phyloP scores from a whole-genome alignment of 768 basidiomycete species.

The Tricholoma terreum region DNA sequence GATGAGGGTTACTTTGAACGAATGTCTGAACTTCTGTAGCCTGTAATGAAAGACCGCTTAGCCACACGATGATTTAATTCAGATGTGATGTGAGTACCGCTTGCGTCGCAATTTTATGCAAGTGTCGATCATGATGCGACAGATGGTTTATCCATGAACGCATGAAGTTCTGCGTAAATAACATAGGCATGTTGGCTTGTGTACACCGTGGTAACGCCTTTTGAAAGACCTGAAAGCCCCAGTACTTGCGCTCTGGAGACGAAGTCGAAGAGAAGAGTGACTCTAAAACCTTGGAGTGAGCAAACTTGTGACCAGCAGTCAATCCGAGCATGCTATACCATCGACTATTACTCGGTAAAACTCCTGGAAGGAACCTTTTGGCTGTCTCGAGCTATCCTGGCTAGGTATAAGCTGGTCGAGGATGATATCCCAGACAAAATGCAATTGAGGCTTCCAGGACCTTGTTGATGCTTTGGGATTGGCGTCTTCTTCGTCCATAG shows the following conservation, averaged over 20 bases:
- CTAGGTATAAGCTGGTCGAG: constrained; percentile 69
- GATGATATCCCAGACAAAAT: constrained; percentile 88
- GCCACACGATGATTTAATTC: background rate
- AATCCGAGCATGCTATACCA: constrained; percentile 46
- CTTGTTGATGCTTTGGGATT: constrained; percentile 50
- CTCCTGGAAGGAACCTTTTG: constrained; percentile 75
- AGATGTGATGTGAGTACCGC: constrained; percentile 49
- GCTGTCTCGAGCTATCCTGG: constrained; percentile 30
- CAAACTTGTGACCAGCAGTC: background rate
- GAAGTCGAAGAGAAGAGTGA: constrained; percentile 82
- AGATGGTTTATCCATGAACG: constrained; percentile 96
- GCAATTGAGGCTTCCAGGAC: constrained; percentile 86
- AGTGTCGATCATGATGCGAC: constrained; percentile 79
- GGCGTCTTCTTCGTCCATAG: constrained; percentile 50
- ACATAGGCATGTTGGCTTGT: constrained; percentile 68
- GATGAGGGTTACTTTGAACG: constrained; percentile 70
- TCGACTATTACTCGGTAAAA: constrained; percentile 92
- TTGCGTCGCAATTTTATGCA: constrained; percentile 85
- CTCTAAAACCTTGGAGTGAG: constrained; percentile 46
- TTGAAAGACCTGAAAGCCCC: constrained; percentile 93
- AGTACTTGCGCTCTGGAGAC: constrained; percentile 86
- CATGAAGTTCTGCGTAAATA: constrained; percentile 96
- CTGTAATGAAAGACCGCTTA: constrained; percentile 33
- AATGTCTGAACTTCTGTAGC: constrained; percentile 72
- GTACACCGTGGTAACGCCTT: constrained; percentile 69